Evolutionary conservation across 805 yeast genomes (phyloP).

Genomic region (Candida xyloterini): DNA sequence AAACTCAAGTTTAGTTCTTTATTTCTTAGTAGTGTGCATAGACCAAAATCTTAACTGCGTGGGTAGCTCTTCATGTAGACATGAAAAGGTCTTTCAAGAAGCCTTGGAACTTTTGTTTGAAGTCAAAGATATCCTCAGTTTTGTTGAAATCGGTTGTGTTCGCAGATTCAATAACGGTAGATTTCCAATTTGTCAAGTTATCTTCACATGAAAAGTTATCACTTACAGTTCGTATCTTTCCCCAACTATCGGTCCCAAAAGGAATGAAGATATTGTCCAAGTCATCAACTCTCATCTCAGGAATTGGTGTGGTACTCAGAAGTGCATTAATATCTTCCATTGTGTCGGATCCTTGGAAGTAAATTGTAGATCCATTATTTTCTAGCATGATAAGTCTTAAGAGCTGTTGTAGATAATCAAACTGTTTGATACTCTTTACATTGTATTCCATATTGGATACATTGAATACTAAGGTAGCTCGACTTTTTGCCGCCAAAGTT

Average conservation of each 20-base stretch:
- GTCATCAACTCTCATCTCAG: conserved; percentile 15
- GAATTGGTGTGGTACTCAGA: not conserved
- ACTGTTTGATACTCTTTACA: conserved; percentile 13
- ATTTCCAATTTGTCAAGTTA: conserved; percentile 11
- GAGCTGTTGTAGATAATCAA: conserved; percentile 29
- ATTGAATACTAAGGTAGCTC: conserved; percentile 9
- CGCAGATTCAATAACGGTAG: conserved; percentile 3
- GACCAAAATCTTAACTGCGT: conserved; percentile 2
- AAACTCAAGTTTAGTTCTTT: not conserved
- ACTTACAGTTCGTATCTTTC: conserved; percentile 42
- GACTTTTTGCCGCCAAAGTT: not conserved
- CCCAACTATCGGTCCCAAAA: conserved; percentile 49
- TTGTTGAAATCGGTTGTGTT: not conserved
- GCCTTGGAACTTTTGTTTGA: conserved; percentile 10
- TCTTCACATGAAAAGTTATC: conserved; percentile 33
- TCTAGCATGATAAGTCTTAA: conserved; percentile 19
- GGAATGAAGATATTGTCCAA: conserved; percentile 37
- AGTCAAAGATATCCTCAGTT: not conserved
- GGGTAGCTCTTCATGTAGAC: conserved; percentile 1
- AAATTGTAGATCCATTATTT: conserved; percentile 12
- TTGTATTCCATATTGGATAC: conserved; percentile 17
- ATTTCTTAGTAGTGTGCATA: not conserved
- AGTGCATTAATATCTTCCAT: not conserved
- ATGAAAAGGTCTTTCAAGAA: conserved; percentile 7
- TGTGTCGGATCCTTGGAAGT: conserved; percentile 4